Evolutionary conservation across 1,284 basidiomycete genomes (phyloP).

Genomic region (Cystobasidiaceae sp.): DNA sequence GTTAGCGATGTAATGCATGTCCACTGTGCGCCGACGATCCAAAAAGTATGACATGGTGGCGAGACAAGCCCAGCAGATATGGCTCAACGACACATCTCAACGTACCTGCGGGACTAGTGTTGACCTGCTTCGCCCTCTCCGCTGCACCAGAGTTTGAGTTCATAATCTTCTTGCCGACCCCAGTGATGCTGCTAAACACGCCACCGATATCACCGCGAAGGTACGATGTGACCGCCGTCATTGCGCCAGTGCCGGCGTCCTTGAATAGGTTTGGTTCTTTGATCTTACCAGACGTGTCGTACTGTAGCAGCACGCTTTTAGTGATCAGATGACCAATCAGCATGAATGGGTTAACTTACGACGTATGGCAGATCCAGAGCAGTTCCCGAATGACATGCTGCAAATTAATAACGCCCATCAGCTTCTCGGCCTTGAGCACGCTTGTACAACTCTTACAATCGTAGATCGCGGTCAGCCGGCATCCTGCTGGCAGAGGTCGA

Average conservation of each 20-base stretch:
- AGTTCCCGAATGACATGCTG: conserved; percentile 49
- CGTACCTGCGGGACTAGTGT: conserved; percentile 29
- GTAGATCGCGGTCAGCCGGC: conserved; percentile 80
- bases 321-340: not conserved
- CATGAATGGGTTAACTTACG: conserved; percentile 49
- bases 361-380: conserved; percentile 52
- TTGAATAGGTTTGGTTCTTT: conserved; percentile 47
- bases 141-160: conserved; percentile 45
- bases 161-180: conserved; percentile 47
- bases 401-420: too few species aligned
- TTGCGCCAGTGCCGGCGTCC: conserved; percentile 42
- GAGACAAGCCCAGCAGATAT: too few species aligned
- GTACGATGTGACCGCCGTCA: conserved; percentile 47
- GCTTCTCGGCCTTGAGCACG: too few species aligned
- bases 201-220: conserved; percentile 49
- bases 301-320: too few species aligned
- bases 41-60: too few species aligned
- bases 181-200: conserved; percentile 42
- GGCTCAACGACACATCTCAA: not conserved
- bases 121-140: conserved; percentile 42
- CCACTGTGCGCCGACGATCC: not conserved
- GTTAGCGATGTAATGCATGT: too few species aligned
- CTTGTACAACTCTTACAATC: conserved; percentile 54
- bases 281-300: conserved; percentile 54
- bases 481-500: conserved; percentile 63